Evolutionary conservation across 78 protist genomes (phyloP), one percentile per base, ranked within the genome.

Genomic region (Polysphondylium violaceum): DNA sequence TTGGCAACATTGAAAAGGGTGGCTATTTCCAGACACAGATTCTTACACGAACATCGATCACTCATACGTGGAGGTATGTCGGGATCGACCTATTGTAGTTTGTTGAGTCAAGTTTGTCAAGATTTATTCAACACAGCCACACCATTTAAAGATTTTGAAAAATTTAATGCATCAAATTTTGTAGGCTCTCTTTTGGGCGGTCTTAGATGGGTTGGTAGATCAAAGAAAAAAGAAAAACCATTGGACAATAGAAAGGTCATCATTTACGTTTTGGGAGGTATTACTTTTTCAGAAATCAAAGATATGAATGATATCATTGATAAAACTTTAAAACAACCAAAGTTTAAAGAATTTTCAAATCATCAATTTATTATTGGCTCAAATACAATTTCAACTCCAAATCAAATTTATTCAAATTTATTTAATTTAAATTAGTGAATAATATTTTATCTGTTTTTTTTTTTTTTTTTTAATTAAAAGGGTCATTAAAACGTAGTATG

Each of bases 291-390:
- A 5, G 91, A 83, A 69, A 3, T 83, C 1, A 83, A 83, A 47
- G 91, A 83, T 3, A 1, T 67, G 11, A 44, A 44, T 17, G 91
- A 83, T 56, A 14, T 41, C 5, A 38, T 65, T 8, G 91, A 83
- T 21, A 67, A 69, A 59, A 16, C 60, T 2, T 7, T 74, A 5
- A 50, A 69, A 83, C 19, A 27, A 5, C 23, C 73, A 0, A 60
- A 56, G 40, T 36, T 29, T 8, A 47, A 63, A 63, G 31, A 74
- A 31, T 50, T 58, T 36, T 50, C 68, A 51, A 51, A 67, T 38
- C 75, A 83, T 71, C 91, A 83, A 69, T 23, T 83, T 41, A 23
- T 83, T 38, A 33, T 83, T 55, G 91, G 91, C 11, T 69, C 76
- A 27, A 83, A 35, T 69, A 35, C 25, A 25, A 55, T 83, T n/a